Evolutionary conservation across 148 eudicot species (phyloP), one percentile per base, ranked within the genome.

Genomic region (Rhododendron griersonianum): DNA sequence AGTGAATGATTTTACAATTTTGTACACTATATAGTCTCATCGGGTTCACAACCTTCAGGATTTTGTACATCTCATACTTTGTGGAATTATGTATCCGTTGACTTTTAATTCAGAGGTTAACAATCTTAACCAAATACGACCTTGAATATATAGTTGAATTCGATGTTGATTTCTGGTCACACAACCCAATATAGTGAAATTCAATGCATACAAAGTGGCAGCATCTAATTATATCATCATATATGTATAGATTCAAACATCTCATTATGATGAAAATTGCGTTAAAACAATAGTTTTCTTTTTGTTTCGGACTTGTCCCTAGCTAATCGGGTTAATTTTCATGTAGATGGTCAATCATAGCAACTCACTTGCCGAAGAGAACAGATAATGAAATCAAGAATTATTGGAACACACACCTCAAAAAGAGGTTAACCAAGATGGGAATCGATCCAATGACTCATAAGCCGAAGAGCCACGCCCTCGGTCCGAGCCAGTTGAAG

Each of bases 321-420:
- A 4, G 41, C 41, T 41, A 41, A 18, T 44, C 16, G 1, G 25
- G 14, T 1, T 78, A 3, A 35, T 6, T 41, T 41, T 41, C 7
- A 41, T 41, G 1, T 44, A 91, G 92, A 81, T 91, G 92, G 92
- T 89, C 92, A 67, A 80, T 87, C 9, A 91, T 91, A 11, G 92
- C 92, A 19, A 7, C 87, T 45, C 85, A 89, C 37, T 83, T 91
- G 81, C 91, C 92, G 0, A 87, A 83, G 41, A 86, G 92, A 53
- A 91, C 92, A 0, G 92, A 91, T 25, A 91, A 91, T 28, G 91
- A 91, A 65, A 91, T 91, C 33, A 91, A 91, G 65, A 91, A 91
- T 57, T 80, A 89, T 14, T 91, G 91, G 91, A 91, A 91, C 85
- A 86, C 92, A 55, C 89, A 84, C 78, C 57, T 91, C 61, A 91